Conservation (phyloP, 176 grass and related monocot species). For the Cenchrus purpureus region DNA sequence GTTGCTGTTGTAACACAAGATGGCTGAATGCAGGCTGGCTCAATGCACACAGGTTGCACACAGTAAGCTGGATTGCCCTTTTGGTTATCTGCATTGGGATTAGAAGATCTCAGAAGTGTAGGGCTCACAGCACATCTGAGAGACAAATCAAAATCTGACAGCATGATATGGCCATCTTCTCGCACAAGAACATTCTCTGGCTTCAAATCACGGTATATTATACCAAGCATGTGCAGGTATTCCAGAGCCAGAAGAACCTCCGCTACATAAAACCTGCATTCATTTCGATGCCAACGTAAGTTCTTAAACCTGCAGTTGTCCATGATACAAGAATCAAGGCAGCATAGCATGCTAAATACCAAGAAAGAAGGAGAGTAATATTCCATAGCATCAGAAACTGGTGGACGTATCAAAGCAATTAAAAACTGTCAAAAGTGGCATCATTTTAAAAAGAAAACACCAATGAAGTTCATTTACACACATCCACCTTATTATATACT, state of each 20-base stretch:
- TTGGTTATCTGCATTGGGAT: constrained; percentile 50
- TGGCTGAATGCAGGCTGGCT: constrained; percentile 72
- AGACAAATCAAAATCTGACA: constrained; percentile 88
- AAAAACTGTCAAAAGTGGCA: constrained; percentile 6
- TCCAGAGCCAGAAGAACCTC: constrained; percentile 80
- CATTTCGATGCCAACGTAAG: constrained; percentile 29
- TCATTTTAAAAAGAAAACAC: background rate
- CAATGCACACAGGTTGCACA: constrained; percentile 62
- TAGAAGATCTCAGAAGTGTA: constrained; percentile 69
- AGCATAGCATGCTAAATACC: constrained; percentile 19
- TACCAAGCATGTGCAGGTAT: constrained; percentile 87
- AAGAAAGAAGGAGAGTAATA: background rate
- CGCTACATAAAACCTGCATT: constrained; percentile 80
- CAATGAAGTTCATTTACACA: background rate
- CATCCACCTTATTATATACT: background rate
- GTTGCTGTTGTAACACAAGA: constrained; percentile 59
- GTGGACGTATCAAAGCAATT: background rate
- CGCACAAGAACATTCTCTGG: constrained; percentile 88
- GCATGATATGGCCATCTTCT: constrained; percentile 91
- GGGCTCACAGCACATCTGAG: constrained; percentile 70
- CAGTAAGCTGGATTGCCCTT: constrained; percentile 59
- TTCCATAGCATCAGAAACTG: background rate
- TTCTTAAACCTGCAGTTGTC: background rate
- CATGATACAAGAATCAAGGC: background rate
- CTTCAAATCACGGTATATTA: constrained; percentile 85